phyloP scores from a whole-genome alignment of 2,329 filamentous ascomycete species.

The Ophiocordyceps camponoti-floridani region DNA sequence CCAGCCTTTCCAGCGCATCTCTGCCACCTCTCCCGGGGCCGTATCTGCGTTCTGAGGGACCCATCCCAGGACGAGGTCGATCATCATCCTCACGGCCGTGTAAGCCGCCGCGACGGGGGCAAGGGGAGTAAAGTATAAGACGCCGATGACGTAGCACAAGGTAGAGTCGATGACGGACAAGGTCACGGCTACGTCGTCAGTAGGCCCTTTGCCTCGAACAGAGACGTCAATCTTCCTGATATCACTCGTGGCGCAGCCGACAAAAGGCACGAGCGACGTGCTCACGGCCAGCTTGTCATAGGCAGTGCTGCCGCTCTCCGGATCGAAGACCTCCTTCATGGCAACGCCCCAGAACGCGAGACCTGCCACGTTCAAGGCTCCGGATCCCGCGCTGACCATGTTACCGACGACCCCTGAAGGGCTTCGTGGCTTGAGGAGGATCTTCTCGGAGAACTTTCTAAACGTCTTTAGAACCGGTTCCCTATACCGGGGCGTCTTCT shows the following conservation, averaged over 20 bases:
- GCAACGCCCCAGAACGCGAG: neutral
- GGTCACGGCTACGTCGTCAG: neutral
- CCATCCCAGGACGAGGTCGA: neutral
- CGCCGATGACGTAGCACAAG: neutral
- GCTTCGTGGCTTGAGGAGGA: no score
- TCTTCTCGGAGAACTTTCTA: no score
- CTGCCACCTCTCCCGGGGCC: neutral
- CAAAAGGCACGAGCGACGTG: neutral
- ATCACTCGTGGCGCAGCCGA: neutral
- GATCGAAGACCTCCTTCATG: neutral
- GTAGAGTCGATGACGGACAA: neutral
- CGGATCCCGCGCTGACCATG: no score
- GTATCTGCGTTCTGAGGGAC: neutral
- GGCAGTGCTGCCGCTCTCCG: neutral
- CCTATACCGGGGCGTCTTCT: no score
- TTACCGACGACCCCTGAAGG: no score
- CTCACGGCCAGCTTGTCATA: neutral
- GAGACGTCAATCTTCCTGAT: neutral
- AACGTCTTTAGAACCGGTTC: no score
- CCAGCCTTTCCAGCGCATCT: neutral
- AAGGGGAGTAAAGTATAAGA: neutral
- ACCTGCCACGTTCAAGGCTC: neutral
- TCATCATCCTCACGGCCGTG: neutral
- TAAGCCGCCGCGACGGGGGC: neutral
- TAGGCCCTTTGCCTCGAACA: no score